Evolutionary conservation across 148 eudicot genomes (phyloP).

Genomic region (Rhododendron ferrugineum): DNA sequence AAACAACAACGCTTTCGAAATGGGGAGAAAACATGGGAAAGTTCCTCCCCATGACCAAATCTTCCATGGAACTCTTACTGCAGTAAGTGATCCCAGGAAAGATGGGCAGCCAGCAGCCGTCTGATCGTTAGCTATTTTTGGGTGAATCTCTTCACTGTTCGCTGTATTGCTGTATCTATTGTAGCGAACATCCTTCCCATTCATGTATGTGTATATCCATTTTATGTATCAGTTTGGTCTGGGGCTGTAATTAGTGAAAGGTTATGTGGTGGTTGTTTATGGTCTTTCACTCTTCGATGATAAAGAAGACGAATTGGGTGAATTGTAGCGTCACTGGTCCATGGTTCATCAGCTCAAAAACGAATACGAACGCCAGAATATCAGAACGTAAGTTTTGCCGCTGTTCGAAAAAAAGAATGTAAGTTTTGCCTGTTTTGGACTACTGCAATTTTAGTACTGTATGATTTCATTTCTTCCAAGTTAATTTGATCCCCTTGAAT

Average conservation of each 20-base stretch:
- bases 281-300: not conserved
- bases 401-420: too few species aligned
- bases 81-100: conserved; percentile 47
- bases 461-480: too few species aligned
- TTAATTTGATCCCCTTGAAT: too few species aligned
- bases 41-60: conserved; percentile 8
- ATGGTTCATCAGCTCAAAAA: not conserved
- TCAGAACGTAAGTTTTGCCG: too few species aligned
- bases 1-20: conserved; percentile 22
- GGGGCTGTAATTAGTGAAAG: not conserved
- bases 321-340: not conserved
- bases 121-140: conserved; percentile 15
- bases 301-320: not conserved
- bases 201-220: not conserved
- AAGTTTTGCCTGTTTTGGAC: too few species aligned
- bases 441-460: too few species aligned
- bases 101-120: conserved; percentile 56
- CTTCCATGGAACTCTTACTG: conserved; percentile 61
- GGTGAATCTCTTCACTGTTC: too few species aligned
- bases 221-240: not conserved
- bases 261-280: not conserved
- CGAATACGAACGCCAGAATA: not conserved
- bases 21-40: conserved; percentile 15
- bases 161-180: not conserved
- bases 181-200: not conserved